Evolutionary conservation across 306 rosid genomes (phyloP).

Genomic region (Biancaea sappan): DNA sequence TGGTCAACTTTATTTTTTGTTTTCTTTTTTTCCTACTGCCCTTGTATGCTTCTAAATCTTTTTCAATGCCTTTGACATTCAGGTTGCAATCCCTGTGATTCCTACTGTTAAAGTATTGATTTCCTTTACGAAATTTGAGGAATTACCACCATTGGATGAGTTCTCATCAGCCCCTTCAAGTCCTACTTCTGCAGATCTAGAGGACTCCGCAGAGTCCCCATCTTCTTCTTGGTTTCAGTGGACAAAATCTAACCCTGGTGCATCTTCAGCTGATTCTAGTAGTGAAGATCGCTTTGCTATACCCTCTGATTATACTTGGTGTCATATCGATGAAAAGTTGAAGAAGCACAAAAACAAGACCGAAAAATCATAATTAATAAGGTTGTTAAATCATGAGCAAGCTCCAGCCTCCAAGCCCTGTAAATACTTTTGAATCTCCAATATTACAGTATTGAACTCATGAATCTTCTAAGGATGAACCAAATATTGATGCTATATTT

Average conservation of each 20-base stretch:
- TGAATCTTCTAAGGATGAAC: too few species aligned
- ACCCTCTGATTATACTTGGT: conserved; percentile 81
- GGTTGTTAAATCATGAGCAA: conserved; percentile 18
- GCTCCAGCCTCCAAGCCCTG: conserved; percentile 22
- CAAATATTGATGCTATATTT: conserved; percentile 13
- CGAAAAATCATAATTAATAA: conserved; percentile 57
- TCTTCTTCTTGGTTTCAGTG: conserved; percentile 96
- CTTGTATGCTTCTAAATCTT: background rate
- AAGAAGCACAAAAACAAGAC: conserved; percentile 83
- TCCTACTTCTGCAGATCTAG: conserved; percentile 58
- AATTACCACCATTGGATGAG: conserved; percentile 72
- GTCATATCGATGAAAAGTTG: conserved; percentile 74
- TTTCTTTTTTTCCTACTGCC: too few species aligned
- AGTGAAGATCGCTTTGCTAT: conserved; percentile 79
- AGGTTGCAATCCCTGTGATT: conserved; percentile 97
- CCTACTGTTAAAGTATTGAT: conserved; percentile 87
- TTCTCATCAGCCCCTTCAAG: conserved; percentile 84
- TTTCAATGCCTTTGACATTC: conserved; percentile 21
- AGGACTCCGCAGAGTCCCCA: conserved; percentile 55
- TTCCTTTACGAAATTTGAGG: conserved; percentile 90
- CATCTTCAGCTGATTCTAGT: conserved; percentile 74
- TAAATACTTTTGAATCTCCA: too few species aligned
- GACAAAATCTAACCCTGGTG: conserved; percentile 72
- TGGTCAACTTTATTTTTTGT: background rate
- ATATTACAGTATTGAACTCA: conserved; percentile 20